Conservation (phyloP, 1,139 yeast species). For the Blastobotrys indianensis region DNA sequence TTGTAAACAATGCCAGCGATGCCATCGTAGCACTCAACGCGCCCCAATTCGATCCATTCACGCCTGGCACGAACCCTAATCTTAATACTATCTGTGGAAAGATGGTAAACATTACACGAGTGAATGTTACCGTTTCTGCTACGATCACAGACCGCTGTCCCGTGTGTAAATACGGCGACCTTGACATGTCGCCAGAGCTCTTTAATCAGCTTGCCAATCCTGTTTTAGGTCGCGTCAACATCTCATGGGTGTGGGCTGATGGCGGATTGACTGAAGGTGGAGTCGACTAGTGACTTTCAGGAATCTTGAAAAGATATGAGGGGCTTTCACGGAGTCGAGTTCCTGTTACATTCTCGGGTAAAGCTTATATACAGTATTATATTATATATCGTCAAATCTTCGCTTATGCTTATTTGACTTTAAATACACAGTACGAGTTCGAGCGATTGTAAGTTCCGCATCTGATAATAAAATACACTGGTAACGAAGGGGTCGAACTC, state of each 20-base stretch:
- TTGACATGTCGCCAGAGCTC: conserved; percentile 52
- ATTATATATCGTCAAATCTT: too few relatives aligned
- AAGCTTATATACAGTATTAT: too few relatives aligned
- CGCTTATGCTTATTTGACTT: too few relatives aligned
- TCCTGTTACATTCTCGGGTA: too few relatives aligned
- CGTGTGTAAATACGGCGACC: conserved; percentile 43
- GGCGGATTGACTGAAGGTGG: background rate
- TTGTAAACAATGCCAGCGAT: conserved; percentile 43
- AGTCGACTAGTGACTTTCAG: too few relatives aligned
- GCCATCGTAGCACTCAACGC: conserved; percentile 40
- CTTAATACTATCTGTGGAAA: conserved; percentile 46
- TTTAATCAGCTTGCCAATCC: conserved; percentile 42
- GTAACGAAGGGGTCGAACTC: too few relatives aligned
- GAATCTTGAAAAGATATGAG: too few relatives aligned
- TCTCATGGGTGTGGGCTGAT: conserved; percentile 42
- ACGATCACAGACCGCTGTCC: conserved; percentile 51
- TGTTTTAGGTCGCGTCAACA: conserved; percentile 42
- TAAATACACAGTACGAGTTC: too few relatives aligned
- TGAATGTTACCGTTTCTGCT: conserved; percentile 44
- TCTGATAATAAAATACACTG: too few relatives aligned
- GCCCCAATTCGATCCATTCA: conserved; percentile 30
- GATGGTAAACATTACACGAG: conserved; percentile 40
- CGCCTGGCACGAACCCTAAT: conserved; percentile 33
- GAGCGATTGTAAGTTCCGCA: too few relatives aligned
- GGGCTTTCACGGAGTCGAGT: too few relatives aligned